Conservation (phyloP, 1,284 basidiomycete species). For the Boletellus deceptivus region DNA sequence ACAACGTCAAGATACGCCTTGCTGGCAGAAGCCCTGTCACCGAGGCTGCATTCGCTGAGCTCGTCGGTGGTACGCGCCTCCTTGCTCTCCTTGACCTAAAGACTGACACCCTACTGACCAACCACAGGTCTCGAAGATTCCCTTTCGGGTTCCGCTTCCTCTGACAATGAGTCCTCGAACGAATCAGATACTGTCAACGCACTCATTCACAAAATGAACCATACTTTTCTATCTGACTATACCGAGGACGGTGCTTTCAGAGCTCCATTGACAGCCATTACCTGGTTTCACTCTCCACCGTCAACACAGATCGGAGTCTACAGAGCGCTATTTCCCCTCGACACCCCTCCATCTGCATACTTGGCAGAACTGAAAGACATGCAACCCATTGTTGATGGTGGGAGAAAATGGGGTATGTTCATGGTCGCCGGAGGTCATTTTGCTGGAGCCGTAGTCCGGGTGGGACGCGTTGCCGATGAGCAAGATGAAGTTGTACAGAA, state of each 20-base stretch:
- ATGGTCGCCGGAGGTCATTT: slow-evolving; percentile 99
- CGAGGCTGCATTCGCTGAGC: slow-evolving; percentile 69
- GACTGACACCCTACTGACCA: background rate
- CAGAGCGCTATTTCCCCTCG: slow-evolving; percentile 65
- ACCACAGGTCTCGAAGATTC: slow-evolving; percentile 78
- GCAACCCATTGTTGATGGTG: slow-evolving; percentile 60
- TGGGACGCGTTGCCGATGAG: slow-evolving; percentile 52
- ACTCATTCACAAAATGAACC: slow-evolving; percentile 64
- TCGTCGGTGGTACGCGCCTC: slow-evolving; percentile 68
- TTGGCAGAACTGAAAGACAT: slow-evolving; percentile 62
- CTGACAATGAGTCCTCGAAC: slow-evolving; percentile 48
- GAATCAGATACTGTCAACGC: slow-evolving; percentile 67
- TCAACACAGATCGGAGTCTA: slow-evolving; percentile 89
- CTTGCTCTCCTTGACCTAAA: background rate
- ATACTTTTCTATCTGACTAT: slow-evolving; percentile 45
- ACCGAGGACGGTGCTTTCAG: slow-evolving; percentile 41
- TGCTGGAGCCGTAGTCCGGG: slow-evolving; percentile 84
- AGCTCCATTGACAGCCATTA: slow-evolving; percentile 69
- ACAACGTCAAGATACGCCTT: slow-evolving; percentile 87
- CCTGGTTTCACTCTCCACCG: slow-evolving; percentile 87
- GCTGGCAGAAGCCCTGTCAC: slow-evolving; percentile 59
- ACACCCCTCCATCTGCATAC: slow-evolving; percentile 43
- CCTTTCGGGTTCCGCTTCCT: slow-evolving; percentile 83
- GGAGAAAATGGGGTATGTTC: slow-evolving; percentile 88
- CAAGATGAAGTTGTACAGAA: slow-evolving; percentile 30